A percentile compares a stretch with the other conserved stretches of the same genome.
phyloP scores from a whole-genome alignment of 495 filamentous ascomycete species.

The Penicillium soppii region DNA sequence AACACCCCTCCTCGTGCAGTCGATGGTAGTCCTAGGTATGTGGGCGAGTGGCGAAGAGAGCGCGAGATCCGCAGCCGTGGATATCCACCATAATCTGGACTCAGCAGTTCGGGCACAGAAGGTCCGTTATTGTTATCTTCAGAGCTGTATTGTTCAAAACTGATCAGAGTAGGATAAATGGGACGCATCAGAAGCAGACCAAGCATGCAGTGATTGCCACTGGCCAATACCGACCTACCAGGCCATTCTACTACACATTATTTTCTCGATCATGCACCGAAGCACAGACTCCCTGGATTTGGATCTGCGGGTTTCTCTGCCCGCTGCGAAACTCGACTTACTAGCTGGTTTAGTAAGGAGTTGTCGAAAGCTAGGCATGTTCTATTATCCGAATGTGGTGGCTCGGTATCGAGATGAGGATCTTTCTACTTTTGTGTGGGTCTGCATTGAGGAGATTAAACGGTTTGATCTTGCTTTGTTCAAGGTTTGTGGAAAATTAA shows the following conservation, averaged over 20 bases:
- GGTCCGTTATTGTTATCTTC: conserved; percentile 9
- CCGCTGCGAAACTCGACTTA: conserved; percentile 8
- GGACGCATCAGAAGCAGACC: conserved; percentile 20
- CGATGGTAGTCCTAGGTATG: conserved; percentile 29
- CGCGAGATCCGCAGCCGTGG: conserved; percentile 18
- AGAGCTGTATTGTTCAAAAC: background rate
- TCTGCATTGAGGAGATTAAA: conserved; percentile 31
- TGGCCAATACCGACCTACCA: conserved; percentile 37
- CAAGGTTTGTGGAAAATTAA: conserved; percentile 17
- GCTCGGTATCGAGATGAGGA: conserved; percentile 9
- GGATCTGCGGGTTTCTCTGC: conserved; percentile 19
- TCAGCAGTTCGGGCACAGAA: conserved; percentile 25
- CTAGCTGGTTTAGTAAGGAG: conserved; percentile 24
- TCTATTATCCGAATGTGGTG: conserved; percentile 31
- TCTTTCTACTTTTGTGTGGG: conserved; percentile 18
- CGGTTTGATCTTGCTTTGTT: conserved; percentile 30
- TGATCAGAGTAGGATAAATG: conserved; percentile 26
- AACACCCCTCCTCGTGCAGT: conserved; percentile 24
- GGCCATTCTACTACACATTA: conserved; percentile 31
- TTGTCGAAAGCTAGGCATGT: conserved; percentile 29
- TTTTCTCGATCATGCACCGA: conserved; percentile 18
- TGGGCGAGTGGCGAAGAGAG: conserved; percentile 14
- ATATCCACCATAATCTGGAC: conserved; percentile 23
- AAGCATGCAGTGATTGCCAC: conserved; percentile 6
- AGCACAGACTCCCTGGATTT: conserved; percentile 1